These are phyloP conservation scores for Aspergillus amoenus DNA, from an alignment of 2,329 filamentous ascomycete species.

Conservation along the genomic window DNA sequence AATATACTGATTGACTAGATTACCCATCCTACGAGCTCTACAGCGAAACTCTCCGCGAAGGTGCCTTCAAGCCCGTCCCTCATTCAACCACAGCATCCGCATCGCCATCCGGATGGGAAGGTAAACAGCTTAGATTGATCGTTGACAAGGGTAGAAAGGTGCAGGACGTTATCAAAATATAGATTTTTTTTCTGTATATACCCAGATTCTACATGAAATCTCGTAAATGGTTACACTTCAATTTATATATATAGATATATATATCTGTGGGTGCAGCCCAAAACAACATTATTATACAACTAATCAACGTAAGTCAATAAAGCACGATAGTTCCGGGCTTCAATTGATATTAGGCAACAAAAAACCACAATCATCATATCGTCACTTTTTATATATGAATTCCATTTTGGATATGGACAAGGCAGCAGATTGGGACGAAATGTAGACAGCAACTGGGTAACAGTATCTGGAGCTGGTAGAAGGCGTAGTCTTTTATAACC, in stretches of 20 bases:
- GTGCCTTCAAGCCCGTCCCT: conserved; percentile 50
- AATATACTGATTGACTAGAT: conserved; percentile 38
- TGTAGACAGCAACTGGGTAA: no score
- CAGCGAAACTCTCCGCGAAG: conserved; percentile 57
- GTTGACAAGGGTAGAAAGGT: conserved; percentile 62
- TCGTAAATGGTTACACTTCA: not conserved
- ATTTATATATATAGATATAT: not conserved
- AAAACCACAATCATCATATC: no score
- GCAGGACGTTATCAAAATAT: conserved; percentile 56
- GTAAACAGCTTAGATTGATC: conserved; percentile 61
- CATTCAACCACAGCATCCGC: conserved; percentile 14
- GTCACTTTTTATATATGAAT: not conserved
- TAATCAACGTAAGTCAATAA: no score
- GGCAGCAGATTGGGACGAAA: no score
- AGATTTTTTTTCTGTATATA: not conserved
- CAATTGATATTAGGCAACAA: no score
- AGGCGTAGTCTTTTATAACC: no score
- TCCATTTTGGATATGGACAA: no score
- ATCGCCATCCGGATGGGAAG: conserved; percentile 40
- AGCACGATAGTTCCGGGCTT: no score
- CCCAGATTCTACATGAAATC: no score
- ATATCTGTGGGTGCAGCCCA: no score
- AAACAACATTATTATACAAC: no score
- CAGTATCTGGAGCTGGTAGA: no score
- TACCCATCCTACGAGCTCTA: conserved; percentile 73